Base-by-base conservation (phyloP, 106 monocot species). In the Apostasia ramifera region DNA sequence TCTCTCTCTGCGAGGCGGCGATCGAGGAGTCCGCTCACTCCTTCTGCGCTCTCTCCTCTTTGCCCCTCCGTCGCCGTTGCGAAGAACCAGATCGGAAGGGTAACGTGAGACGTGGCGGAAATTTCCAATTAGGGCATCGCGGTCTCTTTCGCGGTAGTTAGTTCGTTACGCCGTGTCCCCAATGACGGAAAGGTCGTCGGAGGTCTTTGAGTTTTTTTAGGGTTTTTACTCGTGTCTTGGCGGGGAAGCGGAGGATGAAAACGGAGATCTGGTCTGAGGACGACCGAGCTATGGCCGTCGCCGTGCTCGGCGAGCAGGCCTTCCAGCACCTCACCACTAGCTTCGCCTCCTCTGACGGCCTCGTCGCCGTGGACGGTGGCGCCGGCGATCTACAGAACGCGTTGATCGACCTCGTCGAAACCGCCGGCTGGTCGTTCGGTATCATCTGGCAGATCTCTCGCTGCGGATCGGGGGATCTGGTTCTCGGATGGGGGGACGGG, bases 391-490 rank as follows among this genome's bases (percentile, higher is more conserved):
- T 90, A 45, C 84, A 89, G 56, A 84, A 44, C 61, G 82, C 82
- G 80, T 82, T 94, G 12, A 50, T 77, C 11, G 75, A 84, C 66
- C 86, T 94, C 49, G 93, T 90, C n/a, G 89, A 94, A 55, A 69
- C 78, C 50, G 10, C 40, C 49, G 67, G 73, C 55, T 94, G 90
- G 94, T 74, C 80, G 45, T 90, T 77, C 72, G 87, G 81, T 53
- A 88, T 94, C 66, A 91, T 90, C 81, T 94, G 94, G 90, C 90
- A 94, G 81, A 72, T 85, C 72, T 84, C 94, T 26, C 65, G 85
- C 45, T 76, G 74, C 73, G 65, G 66, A 15, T 71, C 82, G 47
- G 80, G 75, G 38, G 41, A 78, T 43, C 48, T 80, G 40, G 75
- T 88, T 55, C 83, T 91, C 51, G 83, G 79, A n/a, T 95, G 95